Evolutionary conservation across 441 rosid genomes (phyloP).

Genomic region (Theobroma grandiflorum): DNA sequence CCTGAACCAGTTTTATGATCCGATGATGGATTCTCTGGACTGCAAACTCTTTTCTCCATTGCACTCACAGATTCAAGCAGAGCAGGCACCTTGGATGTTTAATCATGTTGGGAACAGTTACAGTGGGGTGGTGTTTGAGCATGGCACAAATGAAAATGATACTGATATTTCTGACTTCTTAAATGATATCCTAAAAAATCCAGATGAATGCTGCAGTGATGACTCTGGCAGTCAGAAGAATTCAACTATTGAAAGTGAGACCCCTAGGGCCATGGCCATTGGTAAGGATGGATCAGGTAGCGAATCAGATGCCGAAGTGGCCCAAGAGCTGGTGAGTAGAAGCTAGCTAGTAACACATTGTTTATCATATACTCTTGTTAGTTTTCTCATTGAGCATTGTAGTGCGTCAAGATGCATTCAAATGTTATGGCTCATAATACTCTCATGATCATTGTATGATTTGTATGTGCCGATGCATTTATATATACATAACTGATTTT

Average conservation of each 20-base stretch:
- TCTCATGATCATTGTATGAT: neutral
- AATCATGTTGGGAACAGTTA: slow-evolving; percentile 19
- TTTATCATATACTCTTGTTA: neutral
- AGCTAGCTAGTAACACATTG: slow-evolving; percentile 11
- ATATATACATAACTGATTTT: neutral
- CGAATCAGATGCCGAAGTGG: slow-evolving; percentile 29
- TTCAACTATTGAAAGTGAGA: slow-evolving; percentile 32
- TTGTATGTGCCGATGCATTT: too few relatives aligned
- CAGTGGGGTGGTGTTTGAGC: slow-evolving; percentile 29
- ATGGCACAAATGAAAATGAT: slow-evolving; percentile 46
- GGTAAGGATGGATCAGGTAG: slow-evolving; percentile 25
- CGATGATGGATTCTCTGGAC: slow-evolving; percentile 37
- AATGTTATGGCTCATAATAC: neutral
- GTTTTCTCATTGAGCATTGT: neutral
- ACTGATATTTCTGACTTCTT: slow-evolving; percentile 48
- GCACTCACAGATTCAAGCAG: slow-evolving; percentile 47
- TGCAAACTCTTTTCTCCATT: slow-evolving; percentile 54
- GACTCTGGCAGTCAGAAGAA: slow-evolving; percentile 20
- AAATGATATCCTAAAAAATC: slow-evolving; percentile 48
- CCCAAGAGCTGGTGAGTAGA: slow-evolving; percentile 42
- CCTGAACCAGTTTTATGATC: slow-evolving; percentile 35
- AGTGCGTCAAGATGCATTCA: neutral
- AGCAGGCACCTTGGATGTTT: slow-evolving; percentile 44
- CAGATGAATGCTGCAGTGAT: slow-evolving; percentile 40
- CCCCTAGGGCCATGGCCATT: slow-evolving; percentile 11